Evolutionary conservation across 2,329 filamentous ascomycete genomes (phyloP), one percentile per base, ranked within the genome.

Genomic region (Fusarium dimerum): DNA sequence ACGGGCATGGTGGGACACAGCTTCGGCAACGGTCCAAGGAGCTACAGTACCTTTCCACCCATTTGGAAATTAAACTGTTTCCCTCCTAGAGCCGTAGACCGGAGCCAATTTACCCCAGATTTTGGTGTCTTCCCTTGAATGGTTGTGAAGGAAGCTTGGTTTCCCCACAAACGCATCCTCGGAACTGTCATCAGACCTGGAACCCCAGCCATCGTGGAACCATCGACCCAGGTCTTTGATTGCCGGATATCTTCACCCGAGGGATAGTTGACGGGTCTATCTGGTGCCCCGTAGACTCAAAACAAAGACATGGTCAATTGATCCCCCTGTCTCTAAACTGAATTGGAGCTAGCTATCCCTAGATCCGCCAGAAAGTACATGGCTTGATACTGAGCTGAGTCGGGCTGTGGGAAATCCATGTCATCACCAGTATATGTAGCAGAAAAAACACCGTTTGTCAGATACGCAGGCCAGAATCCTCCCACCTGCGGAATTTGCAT

Each of bases 351-450:
- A 1, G 45, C 49, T 18, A 56, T 56, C 0, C 55, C 55, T 1
- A 57, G 2, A 34, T 54, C 50, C 0, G 55, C 55, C 2, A 57
- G 26, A 17, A 57, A 57, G 16, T 57, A 50, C 40, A 57, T 42
- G 0, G 54, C 55, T 8, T 57, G 55, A 12, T 57, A 57, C 20
- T 57, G 54, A 1, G 43, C 34, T 0, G 55, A 54, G 8, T 57
- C 47, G 4, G 54, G 50, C 6, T 57, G 54, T 7, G 55, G 54
- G 1, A 57, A 57, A 10, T 57, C 54, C 8, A 57, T 30, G 1
- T n/a, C 16, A 1, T 44, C 41, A 2, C 39, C 36, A 0, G 29
- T 32, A 10, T 45, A 32, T 5, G 18, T 18, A 0, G 26, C 40
- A 0, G 54, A 57, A 4, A 57, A 57, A 2, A 54, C 42, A 20